phyloP scores from a whole-genome alignment of 768 basidiomycete genomes.

The Leccinum obscurum region DNA sequence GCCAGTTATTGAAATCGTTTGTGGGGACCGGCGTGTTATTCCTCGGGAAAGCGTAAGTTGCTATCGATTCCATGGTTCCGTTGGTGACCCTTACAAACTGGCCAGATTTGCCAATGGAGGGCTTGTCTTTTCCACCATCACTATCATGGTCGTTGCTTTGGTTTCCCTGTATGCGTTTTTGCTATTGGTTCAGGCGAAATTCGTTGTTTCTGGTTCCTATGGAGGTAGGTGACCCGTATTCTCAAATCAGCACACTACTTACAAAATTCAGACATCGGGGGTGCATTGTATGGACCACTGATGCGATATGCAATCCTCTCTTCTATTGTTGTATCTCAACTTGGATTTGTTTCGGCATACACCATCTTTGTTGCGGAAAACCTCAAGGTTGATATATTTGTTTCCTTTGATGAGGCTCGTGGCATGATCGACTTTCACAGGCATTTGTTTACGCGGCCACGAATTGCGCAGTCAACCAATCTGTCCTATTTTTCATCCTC shows the following conservation, averaged over 20 bases:
- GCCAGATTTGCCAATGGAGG: conserved; percentile 93
- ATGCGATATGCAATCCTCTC: conserved; percentile 88
- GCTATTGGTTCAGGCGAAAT: conserved; percentile 83
- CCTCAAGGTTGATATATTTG: conserved; percentile 46
- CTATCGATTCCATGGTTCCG: not conserved
- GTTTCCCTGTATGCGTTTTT: conserved; percentile 94
- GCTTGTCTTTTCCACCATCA: conserved; percentile 79
- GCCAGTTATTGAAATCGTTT: conserved; percentile 86
- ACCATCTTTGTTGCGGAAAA: conserved; percentile 96
- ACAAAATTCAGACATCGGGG: conserved; percentile 77
- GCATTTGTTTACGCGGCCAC: conserved; percentile 84
- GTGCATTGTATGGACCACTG: conserved; percentile 85
- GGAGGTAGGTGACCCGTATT: conserved; percentile 59
- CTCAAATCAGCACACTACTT: conserved; percentile 4
- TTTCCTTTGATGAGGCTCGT: not conserved
- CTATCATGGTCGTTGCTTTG: conserved; percentile 76
- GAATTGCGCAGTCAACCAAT: conserved; percentile 64
- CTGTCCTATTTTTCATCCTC: conserved; percentile 79
- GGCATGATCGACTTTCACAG: conserved; percentile 35
- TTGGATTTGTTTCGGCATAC: conserved; percentile 89
- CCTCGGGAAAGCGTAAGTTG: conserved; percentile 81
- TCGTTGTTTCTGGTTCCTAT: conserved; percentile 88
- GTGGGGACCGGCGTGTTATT: conserved; percentile 96
- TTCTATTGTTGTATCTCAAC: conserved; percentile 86
- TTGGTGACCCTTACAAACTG: conserved; percentile 6